Evolutionary conservation across 1,284 basidiomycete species (phyloP), one percentile per base, ranked within the genome.

Genomic region (Trametes sp.): DNA sequence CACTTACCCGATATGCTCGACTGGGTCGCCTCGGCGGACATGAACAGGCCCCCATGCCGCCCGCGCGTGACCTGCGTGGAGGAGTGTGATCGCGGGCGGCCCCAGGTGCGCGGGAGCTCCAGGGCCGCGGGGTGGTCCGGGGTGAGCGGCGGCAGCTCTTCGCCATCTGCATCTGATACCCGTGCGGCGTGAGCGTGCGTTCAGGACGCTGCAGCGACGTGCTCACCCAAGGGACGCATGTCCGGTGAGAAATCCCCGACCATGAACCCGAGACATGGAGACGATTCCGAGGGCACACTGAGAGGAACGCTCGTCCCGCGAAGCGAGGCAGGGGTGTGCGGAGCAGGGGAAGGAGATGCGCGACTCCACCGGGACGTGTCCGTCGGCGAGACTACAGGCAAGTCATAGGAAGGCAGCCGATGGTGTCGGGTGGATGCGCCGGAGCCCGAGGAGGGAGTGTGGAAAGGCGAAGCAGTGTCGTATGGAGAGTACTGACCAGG

Each of bases 111-210:
- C 45, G 59, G 52, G 35, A 44, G 35, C 10, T 46, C 33, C 4
- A 35, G 14, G 33, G 38, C 24, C 4, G n/a, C 44, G 14, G 41
- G 26, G 24, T 33, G 45, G 51, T 64, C 63, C 10, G 59, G 63
- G 10, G 59, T 46, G 36, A 64, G 59, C 16, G 63, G 63, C 28
- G 63, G 59, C 5, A 46, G 35, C 21, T 64, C 63, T 13, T 49
- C 52, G 6, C 42, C 45, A 46, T 61, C 63, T 46, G 31, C 36
- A 44, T 60, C 52, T 51, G 38, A n/a, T 50, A 50, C 48, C 49
- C 28, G 8, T 11, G n/a, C 26, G 16, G 10, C 9, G 35, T 45
- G n/a, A 49, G 48, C 7, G 35, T 11, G 42, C 19, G 24, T 10
- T 26, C 8, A 23, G 23, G 13, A 23, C 33, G 29, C n/a, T 21